Base-by-base conservation (phyloP, 2,329 filamentous ascomycete species). In the Aotearoamyces nothofagi region DNA sequence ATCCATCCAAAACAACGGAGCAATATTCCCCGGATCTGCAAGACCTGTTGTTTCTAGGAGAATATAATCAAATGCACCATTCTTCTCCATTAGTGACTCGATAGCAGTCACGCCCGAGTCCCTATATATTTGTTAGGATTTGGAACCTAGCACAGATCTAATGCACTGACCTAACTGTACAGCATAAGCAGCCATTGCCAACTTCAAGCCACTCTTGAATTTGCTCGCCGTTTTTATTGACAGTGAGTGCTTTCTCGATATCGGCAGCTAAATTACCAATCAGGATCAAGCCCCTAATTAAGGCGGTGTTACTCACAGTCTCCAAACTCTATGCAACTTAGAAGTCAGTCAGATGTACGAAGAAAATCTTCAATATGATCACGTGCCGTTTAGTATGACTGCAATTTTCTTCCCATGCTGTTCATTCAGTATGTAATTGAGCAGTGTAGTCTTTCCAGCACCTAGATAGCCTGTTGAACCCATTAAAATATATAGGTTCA, bases 331-430 rank as follows among this genome's bases (percentile, higher is more conserved):
- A 39, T 14, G 31, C 22, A 11, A 23, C 19, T 13, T 23, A 17
- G 7, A 15, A 39, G 31, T 15, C n/a, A n/a, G n/a, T n/a, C n/a
- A n/a, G n/a, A n/a, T n/a, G n/a, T n/a, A n/a, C n/a, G n/a, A n/a
- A n/a, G n/a, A n/a, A n/a, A n/a, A n/a, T n/a, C n/a, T n/a, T n/a
- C n/a, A n/a, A n/a, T n/a, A 28, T 24, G 3, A 23, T 11, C 9
- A 22, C 44, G 24, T 37, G 60, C 82, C 84, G 53, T 98, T 98
- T 60, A 98, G 70, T 33, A 98, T 96, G 9, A 98, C 90, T 8
- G 90, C 90, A 51, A 98, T 90, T 47, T 84, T 93, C 63, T 96
- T 96, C 52, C 87, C 87, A 63, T 98, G 90, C 36, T 87, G 77
- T 33, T 86, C 84, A 15, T 79, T 92, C 29, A 98, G 61, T 36